Evolutionary conservation across 768 basidiomycete species (phyloP).

Genomic region (Tephrocybe sp.): DNA sequence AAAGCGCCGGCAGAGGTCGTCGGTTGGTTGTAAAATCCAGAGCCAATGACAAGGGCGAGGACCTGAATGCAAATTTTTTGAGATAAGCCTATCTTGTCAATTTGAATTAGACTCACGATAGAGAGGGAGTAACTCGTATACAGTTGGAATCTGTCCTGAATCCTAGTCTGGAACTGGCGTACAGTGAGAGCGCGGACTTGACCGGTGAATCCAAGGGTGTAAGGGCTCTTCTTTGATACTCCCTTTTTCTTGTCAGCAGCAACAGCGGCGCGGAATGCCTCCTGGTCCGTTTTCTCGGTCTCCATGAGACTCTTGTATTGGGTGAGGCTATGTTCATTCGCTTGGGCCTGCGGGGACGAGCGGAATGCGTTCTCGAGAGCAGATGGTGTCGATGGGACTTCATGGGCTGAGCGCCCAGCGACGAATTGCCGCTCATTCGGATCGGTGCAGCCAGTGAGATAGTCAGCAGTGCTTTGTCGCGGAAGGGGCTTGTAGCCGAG

Average conservation of each 20-base stretch:
- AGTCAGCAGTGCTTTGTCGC: constrained; percentile 84
- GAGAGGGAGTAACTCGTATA: constrained; percentile 66
- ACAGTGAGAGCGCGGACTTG: constrained; percentile 70
- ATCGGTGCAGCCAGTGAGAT: constrained; percentile 81
- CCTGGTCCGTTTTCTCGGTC: constrained; percentile 63
- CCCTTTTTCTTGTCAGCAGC: constrained; percentile 74
- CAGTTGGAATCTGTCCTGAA: constrained; percentile 79
- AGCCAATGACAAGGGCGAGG: constrained; percentile 67
- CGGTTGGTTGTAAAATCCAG: constrained; percentile 71
- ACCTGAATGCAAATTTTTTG: constrained; percentile 28
- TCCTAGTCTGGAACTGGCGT: constrained; percentile 68
- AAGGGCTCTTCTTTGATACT: constrained; percentile 76
- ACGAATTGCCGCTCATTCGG: constrained; percentile 82
- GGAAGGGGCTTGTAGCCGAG: constrained; percentile 74
- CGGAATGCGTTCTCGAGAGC: constrained; percentile 64
- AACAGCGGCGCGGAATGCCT: constrained; percentile 75
- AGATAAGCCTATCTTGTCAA: background rate
- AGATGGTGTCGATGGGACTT: constrained; percentile 67
- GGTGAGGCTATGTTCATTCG: constrained; percentile 44
- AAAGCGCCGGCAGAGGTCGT: constrained; percentile 78
- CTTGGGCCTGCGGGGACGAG: constrained; percentile 41
- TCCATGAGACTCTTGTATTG: constrained; percentile 58
- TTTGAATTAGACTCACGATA: constrained; percentile 39
- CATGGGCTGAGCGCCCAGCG: constrained; percentile 50
- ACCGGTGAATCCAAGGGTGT: constrained; percentile 73